Base-by-base conservation (phyloP, 2,329 filamentous ascomycete genomes). In the Fusarium sp. region DNA sequence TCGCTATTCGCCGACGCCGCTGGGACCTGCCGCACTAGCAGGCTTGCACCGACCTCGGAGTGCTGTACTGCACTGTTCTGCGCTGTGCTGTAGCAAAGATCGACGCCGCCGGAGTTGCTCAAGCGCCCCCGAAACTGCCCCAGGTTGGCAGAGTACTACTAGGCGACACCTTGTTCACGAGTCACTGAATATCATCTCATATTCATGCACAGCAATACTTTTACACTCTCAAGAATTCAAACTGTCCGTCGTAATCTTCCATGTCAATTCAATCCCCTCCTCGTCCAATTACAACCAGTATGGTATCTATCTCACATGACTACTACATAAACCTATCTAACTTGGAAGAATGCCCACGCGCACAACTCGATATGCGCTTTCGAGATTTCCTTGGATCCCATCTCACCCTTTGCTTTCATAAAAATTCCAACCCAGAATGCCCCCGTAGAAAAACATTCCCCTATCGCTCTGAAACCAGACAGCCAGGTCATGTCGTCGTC, bases 401-500 rank as follows among this genome's bases (percentile, higher is more conserved):
- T 31, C 47, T 18, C n/a, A 30, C 43, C 43, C 27, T 28, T 41
- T 62, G 31, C 67, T 41, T 54, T 66, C 67, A 47, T 67, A 71
- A 68, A 66, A 55, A 71, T 66, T 67, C 72, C 66, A 71, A 65
- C 43, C 55, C 57, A 68, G 23, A 66, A 69, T 74, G 48, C 53
- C 65, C 55, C 60, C 37, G 61, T 54, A 56, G 47, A 60, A 65
- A 75, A 72, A 69, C 65, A 71, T 73, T 70, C 67, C 70, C 65
- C 64, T 68, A 71, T 69, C 74, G 74, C 75, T 76, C 67, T 74
- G 66, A 64, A 74, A 62, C 61, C 68, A 72, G 66, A 73, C 71
- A 75, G 72, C 73, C 69, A 71, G 74, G 60, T 77, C 76, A 72
- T 77, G 65, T 77, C 76, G 69, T 77, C 76, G 74, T 77, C 68